Percentiles rank a stretch among this genome's conserved stretches.
These are phyloP conservation scores for Asterophora parasitica DNA, from an alignment of 768 basidiomycete species.

Conservation along the genomic window DNA sequence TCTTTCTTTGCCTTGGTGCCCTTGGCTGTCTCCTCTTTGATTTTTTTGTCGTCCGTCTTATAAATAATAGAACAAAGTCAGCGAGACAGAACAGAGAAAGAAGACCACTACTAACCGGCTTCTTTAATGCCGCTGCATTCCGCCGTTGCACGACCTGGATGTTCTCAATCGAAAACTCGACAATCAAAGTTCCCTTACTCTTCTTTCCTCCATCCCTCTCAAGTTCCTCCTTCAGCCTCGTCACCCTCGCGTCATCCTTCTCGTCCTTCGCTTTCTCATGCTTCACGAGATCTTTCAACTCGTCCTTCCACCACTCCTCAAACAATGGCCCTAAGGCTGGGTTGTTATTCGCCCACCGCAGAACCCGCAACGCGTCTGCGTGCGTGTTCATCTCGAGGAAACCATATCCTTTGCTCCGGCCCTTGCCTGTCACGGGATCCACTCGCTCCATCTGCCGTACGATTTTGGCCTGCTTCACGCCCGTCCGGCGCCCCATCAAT, in stretches of 20 bases:
- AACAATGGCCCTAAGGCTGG: conserved; percentile 58
- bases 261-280: conserved; percentile 44
- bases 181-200: conserved; percentile 55
- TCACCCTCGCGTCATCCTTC: conserved; percentile 44
- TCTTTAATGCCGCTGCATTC: conserved; percentile 43
- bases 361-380: conserved; percentile 82
- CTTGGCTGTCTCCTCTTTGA: conserved; percentile 12
- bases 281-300: conserved; percentile 56
- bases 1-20: conserved; percentile 17
- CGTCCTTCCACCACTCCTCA: conserved; percentile 82
- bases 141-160: conserved; percentile 82
- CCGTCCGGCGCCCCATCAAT: conserved; percentile 26
- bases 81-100: neutral
- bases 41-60: conserved; percentile 10
- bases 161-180: conserved; percentile 98
- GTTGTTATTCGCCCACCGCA: conserved; percentile 96
- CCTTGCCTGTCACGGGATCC: conserved; percentile 82
- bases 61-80: conserved; percentile 1
- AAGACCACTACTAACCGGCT: conserved; percentile 18
- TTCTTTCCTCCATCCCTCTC: conserved; percentile 38
- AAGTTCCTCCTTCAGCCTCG: conserved; percentile 55
- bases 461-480: conserved; percentile 89
- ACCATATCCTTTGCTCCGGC: conserved; percentile 90
- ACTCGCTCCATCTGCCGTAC: conserved; percentile 87
- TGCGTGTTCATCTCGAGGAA: conserved; percentile 90